These are phyloP conservation scores for Globisporangium paddicum DNA, from an alignment of 352 stramenopile species.

Conservation along the genomic window DNA sequence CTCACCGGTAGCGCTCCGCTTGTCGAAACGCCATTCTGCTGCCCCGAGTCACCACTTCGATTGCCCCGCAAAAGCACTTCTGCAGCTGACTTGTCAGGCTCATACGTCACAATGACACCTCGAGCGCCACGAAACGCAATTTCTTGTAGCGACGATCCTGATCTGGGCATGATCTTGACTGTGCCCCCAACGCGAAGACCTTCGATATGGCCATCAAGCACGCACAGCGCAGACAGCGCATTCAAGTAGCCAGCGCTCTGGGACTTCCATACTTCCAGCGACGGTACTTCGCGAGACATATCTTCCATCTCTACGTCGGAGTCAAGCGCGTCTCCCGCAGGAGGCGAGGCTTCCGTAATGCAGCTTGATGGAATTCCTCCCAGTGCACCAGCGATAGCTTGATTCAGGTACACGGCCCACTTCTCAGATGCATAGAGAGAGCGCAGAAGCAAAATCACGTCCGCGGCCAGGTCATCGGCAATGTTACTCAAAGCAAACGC, in stretches of 20 bases:
- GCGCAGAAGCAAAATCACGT: constrained; percentile 79
- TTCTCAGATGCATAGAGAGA: constrained; percentile 77
- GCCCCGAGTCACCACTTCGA: constrained; percentile 29
- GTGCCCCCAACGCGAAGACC: constrained; percentile 69
- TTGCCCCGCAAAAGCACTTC: constrained; percentile 67
- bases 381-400: constrained; percentile 52
- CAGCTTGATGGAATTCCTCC: constrained; percentile 37
- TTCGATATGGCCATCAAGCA: constrained; percentile 85
- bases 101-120: constrained; percentile 73
- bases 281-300: constrained; percentile 50
- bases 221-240: constrained; percentile 69
- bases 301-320: constrained; percentile 87
- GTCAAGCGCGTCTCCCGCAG: constrained; percentile 25
- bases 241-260: constrained; percentile 53
- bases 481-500: constrained; percentile 22
- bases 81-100: constrained; percentile 75
- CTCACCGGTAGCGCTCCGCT: constrained; percentile 43
- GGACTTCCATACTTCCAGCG: constrained; percentile 41
- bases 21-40: constrained; percentile 27
- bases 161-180: constrained; percentile 80
- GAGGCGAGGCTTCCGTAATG: constrained; percentile 26
- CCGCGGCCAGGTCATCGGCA: constrained; percentile 41
- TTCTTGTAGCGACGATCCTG: constrained; percentile 67
- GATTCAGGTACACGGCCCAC: constrained; percentile 66
- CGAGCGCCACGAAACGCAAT: constrained; percentile 66